phyloP scores from a whole-genome alignment of 805 yeast genomes.

The Candida montana region DNA sequence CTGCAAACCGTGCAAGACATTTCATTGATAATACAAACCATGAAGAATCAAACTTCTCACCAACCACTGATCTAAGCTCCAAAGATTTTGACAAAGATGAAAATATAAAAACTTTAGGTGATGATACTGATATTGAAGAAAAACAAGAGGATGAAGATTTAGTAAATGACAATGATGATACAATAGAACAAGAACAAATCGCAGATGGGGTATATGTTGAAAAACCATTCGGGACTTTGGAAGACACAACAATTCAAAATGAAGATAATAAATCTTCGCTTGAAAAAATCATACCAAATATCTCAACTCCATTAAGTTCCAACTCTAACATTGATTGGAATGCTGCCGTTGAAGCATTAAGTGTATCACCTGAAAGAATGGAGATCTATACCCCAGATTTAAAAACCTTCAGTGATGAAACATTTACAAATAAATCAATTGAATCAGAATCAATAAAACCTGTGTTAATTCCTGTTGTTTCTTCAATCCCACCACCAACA shows the following conservation, averaged over 20 bases:
- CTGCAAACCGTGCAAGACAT: constrained; percentile 29
- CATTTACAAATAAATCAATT: neutral
- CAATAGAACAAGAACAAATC: no score
- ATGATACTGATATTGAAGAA: neutral
- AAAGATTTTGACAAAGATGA: no score
- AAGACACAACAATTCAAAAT: no score
- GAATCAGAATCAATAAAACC: neutral
- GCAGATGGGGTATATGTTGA: no score
- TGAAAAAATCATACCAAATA: no score
- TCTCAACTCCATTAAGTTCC: constrained; percentile 10
- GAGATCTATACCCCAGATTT: constrained; percentile 4
- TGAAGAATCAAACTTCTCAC: no score
- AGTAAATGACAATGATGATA: no score
- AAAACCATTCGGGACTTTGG: no score
- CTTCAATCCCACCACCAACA: neutral
- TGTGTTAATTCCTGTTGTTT: neutral
- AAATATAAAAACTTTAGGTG: neutral
- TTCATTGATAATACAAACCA: no score
- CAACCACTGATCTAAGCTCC: no score
- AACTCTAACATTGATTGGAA: constrained; percentile 20
- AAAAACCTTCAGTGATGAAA: neutral
- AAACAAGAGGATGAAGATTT: no score
- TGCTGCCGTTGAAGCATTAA: constrained; percentile 19
- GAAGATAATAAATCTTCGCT: no score
- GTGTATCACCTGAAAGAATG: constrained; percentile 5